These are phyloP conservation scores for Inga laurina DNA, from an alignment of 306 rosid genomes.

Conservation along the genomic window DNA sequence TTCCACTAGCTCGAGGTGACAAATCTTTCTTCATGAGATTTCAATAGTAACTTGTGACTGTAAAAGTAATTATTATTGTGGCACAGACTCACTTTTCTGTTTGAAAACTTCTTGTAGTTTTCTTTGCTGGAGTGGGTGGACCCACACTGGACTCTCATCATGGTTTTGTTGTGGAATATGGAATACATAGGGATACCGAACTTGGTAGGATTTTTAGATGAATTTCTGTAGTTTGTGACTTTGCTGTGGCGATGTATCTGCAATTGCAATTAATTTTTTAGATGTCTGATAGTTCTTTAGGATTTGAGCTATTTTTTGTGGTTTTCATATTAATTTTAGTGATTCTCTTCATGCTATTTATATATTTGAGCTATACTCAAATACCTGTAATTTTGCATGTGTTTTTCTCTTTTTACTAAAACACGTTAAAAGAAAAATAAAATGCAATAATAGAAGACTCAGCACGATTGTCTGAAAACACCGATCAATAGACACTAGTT, in stretches of 20 bases:
- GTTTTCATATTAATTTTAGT: constrained; percentile 13
- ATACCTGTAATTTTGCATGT: not conserved
- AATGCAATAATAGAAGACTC: not conserved
- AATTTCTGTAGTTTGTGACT: constrained; percentile 8
- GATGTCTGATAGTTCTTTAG: not conserved
- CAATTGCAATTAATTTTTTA: not conserved
- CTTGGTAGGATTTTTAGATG: constrained; percentile 67
- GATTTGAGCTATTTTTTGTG: constrained; percentile 18
- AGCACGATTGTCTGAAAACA: constrained; percentile 15
- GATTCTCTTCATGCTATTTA: constrained; percentile 16
- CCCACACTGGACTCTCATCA: constrained; percentile 92
- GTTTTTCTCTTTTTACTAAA: not conserved
- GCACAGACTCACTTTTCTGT: constrained; percentile 33
- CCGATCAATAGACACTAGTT: constrained; percentile 3
- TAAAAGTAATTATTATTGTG: constrained; percentile 19
- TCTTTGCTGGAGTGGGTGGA: constrained; percentile 88
- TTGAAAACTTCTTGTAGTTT: constrained; percentile 59
- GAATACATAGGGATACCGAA: constrained; percentile 79
- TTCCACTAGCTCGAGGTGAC: constrained; percentile 75
- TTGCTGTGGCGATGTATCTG: constrained; percentile 6
- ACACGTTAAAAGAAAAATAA: not conserved
- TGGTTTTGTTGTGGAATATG: constrained; percentile 96
- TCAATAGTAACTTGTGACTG: not conserved
- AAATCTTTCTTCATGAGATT: constrained; percentile 20
- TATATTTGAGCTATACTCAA: not conserved